phyloP scores from a whole-genome alignment of 805 yeast genomes.

The Cyberlindnera euphorbiiphila region DNA sequence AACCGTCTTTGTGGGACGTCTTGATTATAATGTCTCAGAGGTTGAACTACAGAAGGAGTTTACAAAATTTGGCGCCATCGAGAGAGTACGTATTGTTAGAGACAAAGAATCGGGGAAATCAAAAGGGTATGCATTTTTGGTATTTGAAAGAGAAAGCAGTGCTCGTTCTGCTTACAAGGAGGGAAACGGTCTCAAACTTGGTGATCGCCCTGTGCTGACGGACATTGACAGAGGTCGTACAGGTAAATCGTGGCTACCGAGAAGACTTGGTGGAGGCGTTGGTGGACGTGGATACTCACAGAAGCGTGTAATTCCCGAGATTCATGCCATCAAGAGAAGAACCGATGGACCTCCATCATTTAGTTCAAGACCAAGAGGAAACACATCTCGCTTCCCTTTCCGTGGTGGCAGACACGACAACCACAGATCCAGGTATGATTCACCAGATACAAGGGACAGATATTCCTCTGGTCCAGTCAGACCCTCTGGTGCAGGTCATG shows the following conservation, averaged over 20 bases:
- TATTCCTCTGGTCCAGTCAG: neutral
- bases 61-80: conserved; percentile 66
- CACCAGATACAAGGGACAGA: conserved; percentile 11
- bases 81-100: conserved; percentile 52
- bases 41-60: conserved; percentile 63
- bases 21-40: conserved; percentile 63
- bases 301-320: conserved; percentile 21
- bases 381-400: conserved; percentile 6
- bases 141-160: conserved; percentile 57
- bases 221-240: conserved; percentile 71
- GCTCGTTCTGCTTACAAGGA: conserved; percentile 60
- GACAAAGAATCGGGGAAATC: conserved; percentile 51
- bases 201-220: conserved; percentile 55
- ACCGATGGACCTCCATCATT: conserved; percentile 4
- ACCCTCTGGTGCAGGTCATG: neutral
- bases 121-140: conserved; percentile 82
- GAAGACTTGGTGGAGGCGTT: conserved; percentile 86
- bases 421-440: conserved; percentile 12
- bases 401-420: conserved; percentile 13
- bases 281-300: conserved; percentile 74
- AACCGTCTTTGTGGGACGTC: conserved; percentile 75
- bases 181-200: conserved; percentile 48
- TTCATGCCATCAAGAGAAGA: conserved; percentile 7
- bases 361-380: conserved; percentile 5
- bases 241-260: conserved; percentile 64